Base-by-base conservation (phyloP, 2,329 filamentous ascomycete species). In the Cryphonectria carpinicola region DNA sequence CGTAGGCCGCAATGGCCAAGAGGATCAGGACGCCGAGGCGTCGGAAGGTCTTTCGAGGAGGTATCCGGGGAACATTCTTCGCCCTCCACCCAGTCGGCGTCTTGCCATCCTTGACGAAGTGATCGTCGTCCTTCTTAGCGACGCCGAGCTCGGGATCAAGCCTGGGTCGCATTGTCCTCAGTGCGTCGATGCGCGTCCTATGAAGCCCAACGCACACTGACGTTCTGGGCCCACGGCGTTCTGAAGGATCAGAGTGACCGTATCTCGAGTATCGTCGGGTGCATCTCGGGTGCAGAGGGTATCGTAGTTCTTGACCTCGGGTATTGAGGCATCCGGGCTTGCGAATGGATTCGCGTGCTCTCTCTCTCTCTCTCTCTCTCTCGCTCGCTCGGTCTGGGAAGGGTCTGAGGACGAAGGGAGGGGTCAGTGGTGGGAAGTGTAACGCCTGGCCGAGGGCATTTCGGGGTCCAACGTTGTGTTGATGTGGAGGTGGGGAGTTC, bases 121-220 rank as follows among this genome's bases (percentile, higher is more conserved):
- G 82, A 77, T 90, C 87, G 77, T 90, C 88, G 77, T 89, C 84
- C 79, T 88, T 89, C 79, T 90, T 90, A 66, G 84, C 85, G 78
- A 88, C 80, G 74, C 88, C 86, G 75, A 88, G 86, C 74, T 88
- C 84, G 76, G 81, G 83, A 71, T 84, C 77, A 79, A 86, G 87
- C 68, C 85, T 78, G 71, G 82, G 78, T 73, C 79, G 80, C 82
- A 86, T 85, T 46, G n/a, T 60, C 19, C 54, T 32, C 54, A 35
- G 54, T 58, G 54, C 28, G 28, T 58, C 13, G 54, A 19, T 58
- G 28, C 54, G 54, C 54, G 54, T 14, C 54, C 28, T 28, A 32
- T 19, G 14, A 19, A 17, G 11, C 54, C 54, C 54, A 17, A 19
- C 14, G 22, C 54, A 32, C 54, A 39, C 13, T 19, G 54, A 32